Evolutionary conservation across 2,329 filamentous ascomycete genomes (phyloP), one percentile per base, ranked within the genome.

Genomic region (Trichoderma afroharzianum): DNA sequence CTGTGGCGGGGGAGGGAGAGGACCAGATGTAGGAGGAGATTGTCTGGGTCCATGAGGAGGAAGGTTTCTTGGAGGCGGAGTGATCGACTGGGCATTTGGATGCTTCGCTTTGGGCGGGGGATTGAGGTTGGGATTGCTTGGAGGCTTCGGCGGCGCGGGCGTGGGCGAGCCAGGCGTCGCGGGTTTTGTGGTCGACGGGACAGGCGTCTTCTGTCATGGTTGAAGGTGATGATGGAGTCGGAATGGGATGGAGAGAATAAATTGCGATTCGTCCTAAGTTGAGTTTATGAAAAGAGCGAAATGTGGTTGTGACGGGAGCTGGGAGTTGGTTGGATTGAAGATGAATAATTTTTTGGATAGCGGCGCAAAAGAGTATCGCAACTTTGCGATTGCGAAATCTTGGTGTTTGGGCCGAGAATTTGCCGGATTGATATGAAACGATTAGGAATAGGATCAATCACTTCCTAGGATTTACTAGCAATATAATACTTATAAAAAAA

Each of bases 171-270:
- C 95, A 99, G 77, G 92, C 90, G 77, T 94, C 92, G 77, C 96
- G 92, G 67, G 94, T 92, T 78, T 93, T 93, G 83, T 95, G 92
- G 83, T 98, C 95, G 78, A 98, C 94, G 6, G 96, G 96, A 78
- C 96, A 98, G 71, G 85, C 58, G 68, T 77, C 75, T 71, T 77
- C 78, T 63, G 63, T 74, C 80, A 81, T 81, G 55, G 36, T 57
- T 72, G 28, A 24, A 11, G 15, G 1, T 32, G 3, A 18, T n/a
- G 8, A 5, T 21, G 8, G 4, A 24, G 5, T 6, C 9, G 12
- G 2, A 11, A 12, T 33, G 1, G 2, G 4, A n/a, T 1, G 8
- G 1, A 5, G 8, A 4, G 5, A 24, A 33, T 24, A 0, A 21
- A 53, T 24, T 53, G 57, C 18, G 11, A 59, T 59, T 21, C 21